Evolutionary conservation across 768 basidiomycete species (phyloP).

Genomic region (Dioszegia hungarica): DNA sequence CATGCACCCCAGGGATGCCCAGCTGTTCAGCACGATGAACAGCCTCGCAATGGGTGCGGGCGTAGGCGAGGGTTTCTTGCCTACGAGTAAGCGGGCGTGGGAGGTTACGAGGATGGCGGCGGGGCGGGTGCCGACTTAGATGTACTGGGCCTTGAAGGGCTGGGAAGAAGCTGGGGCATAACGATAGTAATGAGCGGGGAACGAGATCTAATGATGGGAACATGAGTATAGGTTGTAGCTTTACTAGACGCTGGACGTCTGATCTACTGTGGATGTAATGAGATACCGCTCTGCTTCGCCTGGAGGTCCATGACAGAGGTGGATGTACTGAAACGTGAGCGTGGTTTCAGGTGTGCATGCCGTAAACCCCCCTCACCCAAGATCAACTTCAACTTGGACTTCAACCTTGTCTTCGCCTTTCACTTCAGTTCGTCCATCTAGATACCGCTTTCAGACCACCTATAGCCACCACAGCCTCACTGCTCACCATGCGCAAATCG

Average conservation of each 20-base stretch:
- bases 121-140: slow-evolving; percentile 18
- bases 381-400: too few species aligned
- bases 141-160: background rate
- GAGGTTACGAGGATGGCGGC: slow-evolving; percentile 28
- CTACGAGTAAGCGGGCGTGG: slow-evolving; percentile 16
- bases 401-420: too few species aligned
- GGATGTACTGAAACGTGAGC: too few species aligned
- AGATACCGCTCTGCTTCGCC: background rate
- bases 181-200: background rate
- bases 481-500: background rate
- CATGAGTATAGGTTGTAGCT: background rate
- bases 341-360: too few species aligned
- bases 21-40: slow-evolving; percentile 39
- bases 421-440: too few species aligned
- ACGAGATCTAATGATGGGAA: background rate
- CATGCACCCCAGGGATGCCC: slow-evolving; percentile 30
- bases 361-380: too few species aligned
- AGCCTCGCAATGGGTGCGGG: slow-evolving; percentile 30
- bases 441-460: too few species aligned
- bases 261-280: background rate
- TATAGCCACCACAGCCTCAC: background rate
- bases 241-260: background rate
- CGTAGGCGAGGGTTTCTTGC: slow-evolving; percentile 37
- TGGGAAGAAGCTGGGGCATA: background rate
- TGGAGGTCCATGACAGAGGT: background rate